Conservation (phyloP, 305 asterid genomes). For the Fraxinus nigra region DNA sequence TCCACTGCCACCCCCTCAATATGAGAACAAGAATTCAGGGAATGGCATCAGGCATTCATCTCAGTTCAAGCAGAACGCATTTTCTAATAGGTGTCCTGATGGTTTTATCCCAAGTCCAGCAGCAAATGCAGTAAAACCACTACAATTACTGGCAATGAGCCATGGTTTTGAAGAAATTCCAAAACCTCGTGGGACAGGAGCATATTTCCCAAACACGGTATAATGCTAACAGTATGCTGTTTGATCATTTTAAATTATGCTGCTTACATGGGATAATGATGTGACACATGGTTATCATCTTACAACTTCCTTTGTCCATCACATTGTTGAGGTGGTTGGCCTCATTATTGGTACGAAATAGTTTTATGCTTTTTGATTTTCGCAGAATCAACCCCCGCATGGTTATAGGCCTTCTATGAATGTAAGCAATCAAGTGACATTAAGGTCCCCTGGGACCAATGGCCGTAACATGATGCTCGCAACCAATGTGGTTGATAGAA, state of each 20-base stretch:
- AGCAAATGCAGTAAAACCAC: slow-evolving; percentile 32
- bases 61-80: slow-evolving; percentile 17
- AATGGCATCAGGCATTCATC: slow-evolving; percentile 21
- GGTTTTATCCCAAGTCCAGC: slow-evolving; percentile 14
- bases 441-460: slow-evolving; percentile 39
- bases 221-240: slow-evolving; percentile 14
- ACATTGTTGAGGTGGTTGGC: neutral
- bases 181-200: slow-evolving; percentile 76
- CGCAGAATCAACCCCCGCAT: slow-evolving; percentile 47
- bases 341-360: slow-evolving; percentile 17
- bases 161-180: slow-evolving; percentile 58
- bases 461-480: slow-evolving; percentile 28
- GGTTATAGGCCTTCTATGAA: slow-evolving; percentile 43
- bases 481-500: slow-evolving; percentile 33
- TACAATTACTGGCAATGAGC: slow-evolving; percentile 35
- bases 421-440: slow-evolving; percentile 40
- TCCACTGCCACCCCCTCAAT: slow-evolving; percentile 28
- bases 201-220: slow-evolving; percentile 75
- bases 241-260: neutral
- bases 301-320: neutral
- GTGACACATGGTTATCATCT: neutral
- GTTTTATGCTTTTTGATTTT: slow-evolving; percentile 7
- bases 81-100: slow-evolving; percentile 17
- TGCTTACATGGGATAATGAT: slow-evolving; percentile 11
- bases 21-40: slow-evolving; percentile 25